phyloP scores from a whole-genome alignment of 2,329 filamentous ascomycete genomes.

The Diaporthe sp. region DNA sequence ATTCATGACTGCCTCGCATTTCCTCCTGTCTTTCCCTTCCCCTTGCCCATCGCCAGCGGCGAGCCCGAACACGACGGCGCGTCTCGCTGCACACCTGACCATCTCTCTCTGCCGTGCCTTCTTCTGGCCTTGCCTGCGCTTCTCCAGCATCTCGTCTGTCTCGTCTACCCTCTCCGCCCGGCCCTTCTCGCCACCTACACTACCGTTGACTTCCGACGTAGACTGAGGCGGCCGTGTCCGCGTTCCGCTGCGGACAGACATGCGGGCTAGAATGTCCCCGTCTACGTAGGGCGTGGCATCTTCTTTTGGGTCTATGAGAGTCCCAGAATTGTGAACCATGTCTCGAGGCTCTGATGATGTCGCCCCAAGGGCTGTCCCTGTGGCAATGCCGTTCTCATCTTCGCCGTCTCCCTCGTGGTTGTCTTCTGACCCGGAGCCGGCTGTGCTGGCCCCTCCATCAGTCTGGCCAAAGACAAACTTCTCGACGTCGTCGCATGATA shows the following conservation, averaged over 20 bases:
- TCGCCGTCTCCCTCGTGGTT: slow-evolving; percentile 47
- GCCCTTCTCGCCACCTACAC: slow-evolving; percentile 69
- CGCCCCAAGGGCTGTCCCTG: neutral
- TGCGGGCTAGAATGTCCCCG: slow-evolving; percentile 47
- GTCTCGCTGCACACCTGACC: slow-evolving; percentile 73
- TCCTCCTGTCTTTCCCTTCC: slow-evolving; percentile 50
- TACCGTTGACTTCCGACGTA: slow-evolving; percentile 67
- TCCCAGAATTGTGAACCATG: neutral
- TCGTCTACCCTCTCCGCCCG: slow-evolving; percentile 66
- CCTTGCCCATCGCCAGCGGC: slow-evolving; percentile 40
- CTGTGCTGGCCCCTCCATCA: slow-evolving; percentile 58
- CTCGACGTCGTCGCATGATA: slow-evolving; percentile 66
- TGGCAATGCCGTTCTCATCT: slow-evolving; percentile 37
- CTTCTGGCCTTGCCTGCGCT: slow-evolving; percentile 63
- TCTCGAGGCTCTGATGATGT: neutral
- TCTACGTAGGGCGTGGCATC: slow-evolving; percentile 18
- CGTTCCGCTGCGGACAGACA: slow-evolving; percentile 55
- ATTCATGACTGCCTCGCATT: slow-evolving; percentile 72
- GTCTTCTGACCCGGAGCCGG: slow-evolving; percentile 54
- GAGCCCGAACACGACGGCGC: slow-evolving; percentile 70
- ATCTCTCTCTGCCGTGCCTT: slow-evolving; percentile 65
- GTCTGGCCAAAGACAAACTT: slow-evolving; percentile 61
- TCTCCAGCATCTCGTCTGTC: slow-evolving; percentile 64
- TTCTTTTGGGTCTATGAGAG: slow-evolving; percentile 3
- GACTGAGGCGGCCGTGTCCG: slow-evolving; percentile 53